These are phyloP conservation scores for Leucocoprinus birnbaumii DNA, from an alignment of 768 basidiomycete species.

Conservation along the genomic window DNA sequence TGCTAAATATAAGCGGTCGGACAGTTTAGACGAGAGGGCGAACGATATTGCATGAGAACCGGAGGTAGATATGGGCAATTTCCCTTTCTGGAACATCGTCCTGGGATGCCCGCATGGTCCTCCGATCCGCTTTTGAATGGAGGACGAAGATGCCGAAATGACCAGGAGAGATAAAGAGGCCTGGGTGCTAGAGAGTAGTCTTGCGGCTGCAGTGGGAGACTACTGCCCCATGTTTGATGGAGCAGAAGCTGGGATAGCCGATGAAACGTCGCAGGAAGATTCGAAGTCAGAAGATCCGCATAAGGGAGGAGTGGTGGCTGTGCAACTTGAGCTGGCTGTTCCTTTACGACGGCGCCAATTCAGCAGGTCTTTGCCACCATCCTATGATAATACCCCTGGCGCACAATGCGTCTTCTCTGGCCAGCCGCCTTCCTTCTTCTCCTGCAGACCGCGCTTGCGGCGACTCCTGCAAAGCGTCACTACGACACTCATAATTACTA, in stretches of 20 bases:
- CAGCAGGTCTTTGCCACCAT: slow-evolving; percentile 19
- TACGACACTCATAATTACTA: slow-evolving; percentile 82
- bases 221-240: too few relatives aligned
- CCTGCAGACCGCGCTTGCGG: slow-evolving; percentile 20
- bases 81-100: too few relatives aligned
- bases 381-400: slow-evolving; percentile 25
- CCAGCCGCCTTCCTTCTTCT: slow-evolving; percentile 17
- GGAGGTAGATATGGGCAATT: too few relatives aligned
- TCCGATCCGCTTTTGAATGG: too few relatives aligned
- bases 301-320: slow-evolving; percentile 14
- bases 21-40: too few relatives aligned
- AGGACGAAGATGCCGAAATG: too few relatives aligned
- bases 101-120: too few relatives aligned
- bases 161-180: too few relatives aligned
- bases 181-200: too few relatives aligned
- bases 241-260: not conserved
- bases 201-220: too few relatives aligned
- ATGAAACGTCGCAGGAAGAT: not conserved
- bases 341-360: not conserved
- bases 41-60: too few relatives aligned
- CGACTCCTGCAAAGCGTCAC: slow-evolving; percentile 42
- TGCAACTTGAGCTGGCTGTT: slow-evolving; percentile 2
- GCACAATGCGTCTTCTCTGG: slow-evolving; percentile 28
- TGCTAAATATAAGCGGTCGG: too few relatives aligned
- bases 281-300: not conserved